Percentiles rank a stretch among this genome's conserved stretches.
Conservation (phyloP, 2,329 filamentous ascomycete species). For the Polychaeton citri region DNA sequence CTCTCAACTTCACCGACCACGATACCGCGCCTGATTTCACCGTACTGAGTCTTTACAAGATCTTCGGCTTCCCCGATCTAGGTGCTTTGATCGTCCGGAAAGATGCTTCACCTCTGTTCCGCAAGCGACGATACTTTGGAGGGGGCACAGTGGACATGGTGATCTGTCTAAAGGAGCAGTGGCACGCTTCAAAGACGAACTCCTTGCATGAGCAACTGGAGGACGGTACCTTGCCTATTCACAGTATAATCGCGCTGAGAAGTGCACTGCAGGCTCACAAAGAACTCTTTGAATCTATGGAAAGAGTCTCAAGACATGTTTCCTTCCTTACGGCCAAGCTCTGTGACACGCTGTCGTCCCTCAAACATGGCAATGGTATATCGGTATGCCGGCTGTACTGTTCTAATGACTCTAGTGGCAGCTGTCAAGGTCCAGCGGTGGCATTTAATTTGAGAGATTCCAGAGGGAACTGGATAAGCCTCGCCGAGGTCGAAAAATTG, state of each 20-base stretch:
- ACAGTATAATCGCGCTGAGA: conserved; percentile 74
- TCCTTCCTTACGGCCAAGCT: conserved; percentile 48
- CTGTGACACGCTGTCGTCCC: conserved; percentile 40
- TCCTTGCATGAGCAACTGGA: conserved; percentile 70
- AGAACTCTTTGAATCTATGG: conserved; percentile 55
- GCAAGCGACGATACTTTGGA: conserved; percentile 68
- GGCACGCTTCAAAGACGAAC: conserved; percentile 64
- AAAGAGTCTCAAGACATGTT: conserved; percentile 57
- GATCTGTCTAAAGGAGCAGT: conserved; percentile 54
- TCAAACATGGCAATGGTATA: conserved; percentile 57
- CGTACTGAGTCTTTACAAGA: conserved; percentile 84
- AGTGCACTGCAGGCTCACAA: conserved; percentile 58
- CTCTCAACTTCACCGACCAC: conserved; percentile 53
- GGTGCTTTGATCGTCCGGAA: conserved; percentile 75
- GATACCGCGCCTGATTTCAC: conserved; percentile 65
- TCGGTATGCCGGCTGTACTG: conserved; percentile 55
- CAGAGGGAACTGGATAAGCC: conserved; percentile 60
- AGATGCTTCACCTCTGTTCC: conserved; percentile 47
- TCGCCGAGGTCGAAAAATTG: conserved; percentile 77
- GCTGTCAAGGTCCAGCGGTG: conserved; percentile 55
- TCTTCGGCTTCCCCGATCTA: conserved; percentile 92
- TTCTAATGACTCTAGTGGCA: background rate
- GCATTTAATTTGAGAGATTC: conserved; percentile 70
- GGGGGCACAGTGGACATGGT: conserved; percentile 92
- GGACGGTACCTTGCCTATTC: conserved; percentile 82